Percentiles rank a stretch among this genome's conserved stretches.
phyloP scores from a whole-genome alignment of 768 basidiomycete species.

The Agrocybe chaxingu region DNA sequence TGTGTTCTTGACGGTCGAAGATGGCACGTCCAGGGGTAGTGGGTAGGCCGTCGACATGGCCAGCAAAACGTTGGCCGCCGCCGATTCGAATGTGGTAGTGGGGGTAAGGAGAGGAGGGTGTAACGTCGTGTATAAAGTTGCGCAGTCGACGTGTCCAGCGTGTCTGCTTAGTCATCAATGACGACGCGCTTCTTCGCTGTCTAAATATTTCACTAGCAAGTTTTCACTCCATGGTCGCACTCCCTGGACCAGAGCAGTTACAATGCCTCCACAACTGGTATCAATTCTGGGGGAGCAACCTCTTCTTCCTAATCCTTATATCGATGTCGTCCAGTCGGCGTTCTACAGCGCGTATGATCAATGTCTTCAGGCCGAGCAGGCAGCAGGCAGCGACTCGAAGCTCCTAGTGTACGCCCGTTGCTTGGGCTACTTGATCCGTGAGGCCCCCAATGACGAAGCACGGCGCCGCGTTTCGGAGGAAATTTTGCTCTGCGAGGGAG shows the following conservation, averaged over 20 bases:
- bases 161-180: slow-evolving; percentile 22
- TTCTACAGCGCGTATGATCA: no score
- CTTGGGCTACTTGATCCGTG: slow-evolving; percentile 5
- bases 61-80: slow-evolving; percentile 19
- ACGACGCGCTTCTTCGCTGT: slow-evolving; percentile 12
- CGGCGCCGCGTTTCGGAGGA: neutral
- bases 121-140: slow-evolving; percentile 4
- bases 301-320: no score
- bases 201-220: no score
- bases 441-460: neutral
- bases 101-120: slow-evolving; percentile 10
- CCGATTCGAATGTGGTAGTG: slow-evolving; percentile 6
- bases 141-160: slow-evolving; percentile 30
- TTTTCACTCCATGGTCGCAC: neutral
- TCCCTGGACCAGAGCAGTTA: neutral
- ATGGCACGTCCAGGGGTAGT: slow-evolving; percentile 67
- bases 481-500: neutral
- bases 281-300: no score
- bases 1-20: slow-evolving; percentile 78
- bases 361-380: no score
- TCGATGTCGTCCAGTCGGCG: no score
- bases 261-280: neutral
- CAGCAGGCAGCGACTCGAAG: no score
- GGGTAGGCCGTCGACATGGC: slow-evolving; percentile 75
- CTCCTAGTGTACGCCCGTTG: slow-evolving; percentile 1